phyloP scores from a whole-genome alignment of 163 green algal species.

The Scenedesmus sp. region DNA sequence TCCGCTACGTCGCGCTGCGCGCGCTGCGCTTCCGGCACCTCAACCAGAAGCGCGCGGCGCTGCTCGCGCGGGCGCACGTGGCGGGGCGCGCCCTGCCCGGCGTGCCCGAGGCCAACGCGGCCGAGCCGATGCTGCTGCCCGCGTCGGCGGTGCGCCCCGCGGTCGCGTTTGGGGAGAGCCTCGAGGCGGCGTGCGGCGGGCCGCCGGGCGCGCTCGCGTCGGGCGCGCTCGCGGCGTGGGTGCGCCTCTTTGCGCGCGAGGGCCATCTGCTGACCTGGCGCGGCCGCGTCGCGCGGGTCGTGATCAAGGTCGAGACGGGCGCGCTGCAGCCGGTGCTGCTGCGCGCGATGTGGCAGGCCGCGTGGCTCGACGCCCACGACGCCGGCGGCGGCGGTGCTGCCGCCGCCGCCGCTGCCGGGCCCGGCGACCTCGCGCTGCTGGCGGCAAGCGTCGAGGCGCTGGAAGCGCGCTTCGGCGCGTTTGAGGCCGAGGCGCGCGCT shows the following conservation, averaged over 20 bases:
- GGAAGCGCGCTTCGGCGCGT: slow-evolving; percentile 44
- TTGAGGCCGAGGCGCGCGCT: slow-evolving; percentile 28
- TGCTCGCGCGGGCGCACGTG: slow-evolving; percentile 57
- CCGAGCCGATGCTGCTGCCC: slow-evolving; percentile 54
- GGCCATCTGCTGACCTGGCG: slow-evolving; percentile 66
- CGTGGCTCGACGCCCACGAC: slow-evolving; percentile 60
- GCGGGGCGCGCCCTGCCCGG: slow-evolving; percentile 49
- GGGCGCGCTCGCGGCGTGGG: slow-evolving; percentile 38
- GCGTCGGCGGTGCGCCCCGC: slow-evolving; percentile 39
- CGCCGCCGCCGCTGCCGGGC: not conserved
- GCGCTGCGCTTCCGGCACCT: slow-evolving; percentile 68
- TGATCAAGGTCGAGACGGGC: slow-evolving; percentile 63
- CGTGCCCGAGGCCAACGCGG: slow-evolving; percentile 49
- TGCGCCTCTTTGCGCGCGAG: slow-evolving; percentile 61
- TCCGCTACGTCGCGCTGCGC: slow-evolving; percentile 69
- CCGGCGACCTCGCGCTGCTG: not conserved
- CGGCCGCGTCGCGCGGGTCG: slow-evolving; percentile 51
- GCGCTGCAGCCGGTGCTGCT: slow-evolving; percentile 44
- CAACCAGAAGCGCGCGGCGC: slow-evolving; percentile 74
- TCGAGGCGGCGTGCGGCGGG: slow-evolving; percentile 46
- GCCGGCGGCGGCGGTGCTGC: not conserved
- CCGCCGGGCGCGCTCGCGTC: not conserved
- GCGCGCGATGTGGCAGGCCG: slow-evolving; percentile 69
- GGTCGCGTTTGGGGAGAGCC: slow-evolving; percentile 51
- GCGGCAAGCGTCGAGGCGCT: slow-evolving; percentile 50